These are phyloP conservation scores for Alternaria angustiovoidea DNA, from an alignment of 2,329 filamentous ascomycete genomes.

Conservation along the genomic window DNA sequence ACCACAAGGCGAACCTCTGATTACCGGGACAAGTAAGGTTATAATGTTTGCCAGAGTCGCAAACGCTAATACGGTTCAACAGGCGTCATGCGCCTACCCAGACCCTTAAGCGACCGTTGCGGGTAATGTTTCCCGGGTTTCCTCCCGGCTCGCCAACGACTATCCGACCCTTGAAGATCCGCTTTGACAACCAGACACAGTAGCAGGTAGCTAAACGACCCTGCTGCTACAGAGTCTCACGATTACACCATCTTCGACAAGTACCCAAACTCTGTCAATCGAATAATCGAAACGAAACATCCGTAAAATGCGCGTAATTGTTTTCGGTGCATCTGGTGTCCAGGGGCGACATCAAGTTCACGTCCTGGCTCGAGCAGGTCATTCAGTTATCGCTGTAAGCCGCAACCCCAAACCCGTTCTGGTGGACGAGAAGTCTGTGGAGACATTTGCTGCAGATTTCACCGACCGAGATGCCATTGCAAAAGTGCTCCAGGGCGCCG, in stretches of 20 bases:
- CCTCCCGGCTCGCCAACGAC: not conserved
- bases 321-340: slow-evolving; percentile 42
- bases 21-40: not conserved
- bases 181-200: not conserved
- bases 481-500: slow-evolving; percentile 25
- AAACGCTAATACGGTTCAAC: not conserved
- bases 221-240: not conserved
- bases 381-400: slow-evolving; percentile 38
- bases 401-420: slow-evolving; percentile 32
- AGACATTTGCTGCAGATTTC: slow-evolving; percentile 35
- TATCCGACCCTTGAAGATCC: not conserved
- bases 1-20: not conserved
- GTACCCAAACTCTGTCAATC: not conserved
- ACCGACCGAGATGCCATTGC: slow-evolving; percentile 22
- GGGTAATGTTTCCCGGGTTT: not conserved
- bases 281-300: not conserved
- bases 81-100: not conserved
- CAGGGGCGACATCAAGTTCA: slow-evolving; percentile 43
- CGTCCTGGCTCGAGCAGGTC: slow-evolving; percentile 31
- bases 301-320: slow-evolving; percentile 33
- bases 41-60: not conserved
- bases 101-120: not conserved
- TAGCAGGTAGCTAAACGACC: not conserved
- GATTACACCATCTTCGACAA: not conserved
- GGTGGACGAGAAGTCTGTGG: slow-evolving; percentile 24